phyloP scores from a whole-genome alignment of 2,329 filamentous ascomycete genomes.

The Claviceps paspali region DNA sequence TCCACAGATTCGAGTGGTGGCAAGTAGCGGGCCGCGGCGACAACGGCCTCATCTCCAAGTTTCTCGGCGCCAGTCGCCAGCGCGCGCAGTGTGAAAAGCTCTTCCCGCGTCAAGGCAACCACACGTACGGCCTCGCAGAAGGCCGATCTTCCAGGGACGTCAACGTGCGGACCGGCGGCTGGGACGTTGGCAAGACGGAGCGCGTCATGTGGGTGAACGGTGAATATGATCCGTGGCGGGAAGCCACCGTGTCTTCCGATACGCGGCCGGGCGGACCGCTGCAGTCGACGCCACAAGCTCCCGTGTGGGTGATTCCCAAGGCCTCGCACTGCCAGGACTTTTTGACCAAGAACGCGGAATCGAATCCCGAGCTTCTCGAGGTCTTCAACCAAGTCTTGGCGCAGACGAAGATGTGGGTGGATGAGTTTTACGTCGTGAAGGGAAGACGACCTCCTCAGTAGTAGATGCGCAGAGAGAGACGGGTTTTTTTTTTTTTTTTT shows the following conservation, averaged over 20 bases:
- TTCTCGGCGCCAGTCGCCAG: slow-evolving; percentile 28
- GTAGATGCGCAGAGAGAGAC: too few relatives aligned
- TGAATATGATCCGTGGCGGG: slow-evolving; percentile 44
- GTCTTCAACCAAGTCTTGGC: not conserved
- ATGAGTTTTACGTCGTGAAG: slow-evolving; percentile 25
- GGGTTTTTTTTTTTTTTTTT: too few relatives aligned
- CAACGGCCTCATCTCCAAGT: not conserved
- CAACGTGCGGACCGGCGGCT: slow-evolving; percentile 42
- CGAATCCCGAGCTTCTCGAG: slow-evolving; percentile 29
- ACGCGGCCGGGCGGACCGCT: slow-evolving; percentile 40
- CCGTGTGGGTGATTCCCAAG: slow-evolving; percentile 36
- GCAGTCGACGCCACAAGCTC: slow-evolving; percentile 26
- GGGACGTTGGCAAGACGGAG: slow-evolving; percentile 33
- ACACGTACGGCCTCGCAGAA: slow-evolving; percentile 17
- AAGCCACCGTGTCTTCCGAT: slow-evolving; percentile 34
- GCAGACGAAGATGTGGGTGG: slow-evolving; percentile 37
- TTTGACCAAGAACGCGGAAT: slow-evolving; percentile 25
- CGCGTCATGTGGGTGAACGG: slow-evolving; percentile 44
- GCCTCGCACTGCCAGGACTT: slow-evolving; percentile 43
- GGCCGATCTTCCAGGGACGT: slow-evolving; percentile 17
- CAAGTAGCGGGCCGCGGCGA: slow-evolving; percentile 15
- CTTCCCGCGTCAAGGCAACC: slow-evolving; percentile 27
- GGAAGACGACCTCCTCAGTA: too few relatives aligned
- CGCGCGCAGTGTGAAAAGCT: slow-evolving; percentile 37
- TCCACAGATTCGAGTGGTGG: slow-evolving; percentile 13